Base-by-base conservation (phyloP, 805 yeast species). In the Candida krabiensis region DNA sequence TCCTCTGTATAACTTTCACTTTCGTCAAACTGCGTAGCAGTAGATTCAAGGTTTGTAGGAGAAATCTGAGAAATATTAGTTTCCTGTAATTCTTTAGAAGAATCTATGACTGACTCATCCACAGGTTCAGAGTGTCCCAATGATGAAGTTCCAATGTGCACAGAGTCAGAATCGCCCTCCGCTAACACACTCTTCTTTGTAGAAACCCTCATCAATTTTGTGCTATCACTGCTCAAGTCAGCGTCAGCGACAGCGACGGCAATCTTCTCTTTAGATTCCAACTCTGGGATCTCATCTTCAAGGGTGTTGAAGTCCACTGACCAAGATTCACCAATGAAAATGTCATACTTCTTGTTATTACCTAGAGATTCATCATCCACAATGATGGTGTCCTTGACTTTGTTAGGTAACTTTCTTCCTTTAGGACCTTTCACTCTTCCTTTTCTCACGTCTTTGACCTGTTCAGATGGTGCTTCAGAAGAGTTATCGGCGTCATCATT, bases 351-450 rank as follows among this genome's bases (percentile, higher is more conserved):
- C 1, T 64, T 46, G 22, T 35, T 43, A 28, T 45, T 46, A 2
- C 64, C 63, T 19, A 58, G 41, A 14, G 50, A 53, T n/a, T 48
- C 51, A 27, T 63, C 67, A 21, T 58, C 51, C 22, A 68, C 67
- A 8, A 66, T 55, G 1, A 66, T 60, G 0, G 72, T 64, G 3
- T 70, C 68, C 31, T 70, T 67, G 9, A 80, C 75, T n/a, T 68
- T 60, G 39, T 68, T 71, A 0, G 93, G 93, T 37, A 83, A 61
- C 50, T 77, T 79, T 43, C 86, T 75, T 0, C 90, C 90, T 44
- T 77, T 70, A 30, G 95, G 95, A 0, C 91, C 93, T 48, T 66
- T 80, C 1, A 80, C 82, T 52, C 91, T 72, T 21, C 77, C 66
- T 34, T 64, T 66, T 54, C 75, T 58, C 4, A 59, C 58, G 52